Evolutionary conservation across 2,329 filamentous ascomycete genomes (phyloP).

Genomic region (Trichoderma atroviride): DNA sequence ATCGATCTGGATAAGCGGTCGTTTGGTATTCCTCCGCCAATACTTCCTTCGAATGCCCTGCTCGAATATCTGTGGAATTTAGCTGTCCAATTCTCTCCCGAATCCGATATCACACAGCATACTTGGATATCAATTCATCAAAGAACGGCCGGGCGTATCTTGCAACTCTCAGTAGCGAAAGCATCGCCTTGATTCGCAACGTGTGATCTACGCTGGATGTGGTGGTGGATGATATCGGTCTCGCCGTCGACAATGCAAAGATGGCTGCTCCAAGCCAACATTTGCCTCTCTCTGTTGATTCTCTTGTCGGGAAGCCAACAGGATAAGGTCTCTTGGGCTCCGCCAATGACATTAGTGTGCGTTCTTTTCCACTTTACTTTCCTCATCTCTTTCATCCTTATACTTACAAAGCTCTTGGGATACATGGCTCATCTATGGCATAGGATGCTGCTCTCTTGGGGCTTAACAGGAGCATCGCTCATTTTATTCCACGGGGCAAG

Average conservation of each 20-base stretch:
- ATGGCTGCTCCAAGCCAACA: neutral
- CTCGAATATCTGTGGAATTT: too few relatives aligned
- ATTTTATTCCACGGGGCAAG: neutral
- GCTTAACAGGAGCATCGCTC: neutral
- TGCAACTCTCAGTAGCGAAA: too few relatives aligned
- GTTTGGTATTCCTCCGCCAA: too few relatives aligned
- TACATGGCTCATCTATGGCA: neutral
- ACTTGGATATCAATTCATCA: too few relatives aligned
- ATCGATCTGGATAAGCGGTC: too few relatives aligned
- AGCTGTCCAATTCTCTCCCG: too few relatives aligned
- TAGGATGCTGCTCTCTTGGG: conserved; percentile 13
- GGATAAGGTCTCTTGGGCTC: neutral
- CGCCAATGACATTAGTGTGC: neutral
- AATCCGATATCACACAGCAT: too few relatives aligned
- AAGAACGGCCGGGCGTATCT: too few relatives aligned
- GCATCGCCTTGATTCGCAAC: too few relatives aligned
- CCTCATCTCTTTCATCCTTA: too few relatives aligned
- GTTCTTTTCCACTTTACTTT: neutral
- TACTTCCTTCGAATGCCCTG: too few relatives aligned
- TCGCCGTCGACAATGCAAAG: neutral
- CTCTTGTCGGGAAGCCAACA: conserved; percentile 7
- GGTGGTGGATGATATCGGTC: neutral
- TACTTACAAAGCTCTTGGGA: neutral
- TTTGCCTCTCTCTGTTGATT: neutral
- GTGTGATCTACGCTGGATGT: neutral